These are phyloP conservation scores for Aeschynomene evenia DNA, from an alignment of 306 rosid genomes.

Conservation along the genomic window DNA sequence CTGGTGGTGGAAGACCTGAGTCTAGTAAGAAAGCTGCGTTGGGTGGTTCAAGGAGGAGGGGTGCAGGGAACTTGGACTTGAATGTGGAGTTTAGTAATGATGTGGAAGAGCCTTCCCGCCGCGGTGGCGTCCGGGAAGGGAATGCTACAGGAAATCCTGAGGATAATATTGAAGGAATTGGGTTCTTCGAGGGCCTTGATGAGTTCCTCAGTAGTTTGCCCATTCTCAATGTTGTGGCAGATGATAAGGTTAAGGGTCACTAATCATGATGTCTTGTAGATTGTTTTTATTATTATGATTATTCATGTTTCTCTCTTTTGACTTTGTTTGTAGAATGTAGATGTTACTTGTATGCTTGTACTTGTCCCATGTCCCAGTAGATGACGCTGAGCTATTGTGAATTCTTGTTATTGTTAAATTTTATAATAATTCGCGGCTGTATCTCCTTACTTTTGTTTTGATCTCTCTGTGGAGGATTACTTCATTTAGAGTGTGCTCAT, in stretches of 20 bases:
- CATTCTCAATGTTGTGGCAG: slow-evolving; percentile 74
- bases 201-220: slow-evolving; percentile 88
- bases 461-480: slow-evolving; percentile 26
- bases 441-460: slow-evolving; percentile 19
- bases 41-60: slow-evolving; percentile 55
- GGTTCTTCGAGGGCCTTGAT: slow-evolving; percentile 92
- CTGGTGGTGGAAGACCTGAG: slow-evolving; percentile 39
- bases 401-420: slow-evolving; percentile 31
- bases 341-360: slow-evolving; percentile 39
- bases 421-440: slow-evolving; percentile 38
- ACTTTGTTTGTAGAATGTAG: slow-evolving; percentile 34
- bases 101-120: slow-evolving; percentile 62
- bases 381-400: slow-evolving; percentile 28
- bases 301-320: not conserved
- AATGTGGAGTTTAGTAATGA: slow-evolving; percentile 95
- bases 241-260: slow-evolving; percentile 82
- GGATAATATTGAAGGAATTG: slow-evolving; percentile 80
- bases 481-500: slow-evolving; percentile 28
- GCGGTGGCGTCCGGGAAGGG: slow-evolving; percentile 44
- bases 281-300: too few species aligned
- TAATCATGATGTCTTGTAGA: slow-evolving; percentile 45
- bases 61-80: slow-evolving; percentile 76
- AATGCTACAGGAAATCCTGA: slow-evolving; percentile 54
- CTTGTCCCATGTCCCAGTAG: slow-evolving; percentile 6
- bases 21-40: slow-evolving; percentile 45